Evolutionary conservation across 805 yeast genomes (phyloP).

Genomic region (Teunomyces atbi): DNA sequence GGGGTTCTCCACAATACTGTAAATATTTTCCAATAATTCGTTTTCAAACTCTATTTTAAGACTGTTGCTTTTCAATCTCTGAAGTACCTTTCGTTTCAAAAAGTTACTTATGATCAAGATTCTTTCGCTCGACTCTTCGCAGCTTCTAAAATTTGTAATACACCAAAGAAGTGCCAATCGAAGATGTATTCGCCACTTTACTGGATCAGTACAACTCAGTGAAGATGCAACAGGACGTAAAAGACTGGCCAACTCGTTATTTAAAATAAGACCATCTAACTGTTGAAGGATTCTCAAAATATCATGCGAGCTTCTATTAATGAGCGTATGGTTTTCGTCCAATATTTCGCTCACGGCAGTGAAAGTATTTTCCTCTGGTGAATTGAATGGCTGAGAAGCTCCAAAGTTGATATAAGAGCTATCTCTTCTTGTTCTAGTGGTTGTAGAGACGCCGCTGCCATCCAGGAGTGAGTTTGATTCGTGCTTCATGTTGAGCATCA

Average conservation of each 20-base stretch:
- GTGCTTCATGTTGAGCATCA: constrained; percentile 50
- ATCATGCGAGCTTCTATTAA: constrained; percentile 27
- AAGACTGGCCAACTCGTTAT: constrained; percentile 27
- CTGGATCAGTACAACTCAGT: neutral
- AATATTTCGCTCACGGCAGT: neutral
- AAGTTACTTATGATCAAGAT: constrained; percentile 43
- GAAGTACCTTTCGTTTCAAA: constrained; percentile 40
- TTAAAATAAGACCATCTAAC: constrained; percentile 33
- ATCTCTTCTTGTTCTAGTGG: constrained; percentile 2
- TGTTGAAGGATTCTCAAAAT: constrained; percentile 31
- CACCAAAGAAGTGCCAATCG: constrained; percentile 40
- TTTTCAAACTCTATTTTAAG: constrained; percentile 46
- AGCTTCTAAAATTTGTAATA: constrained; percentile 35
- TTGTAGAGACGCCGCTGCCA: neutral
- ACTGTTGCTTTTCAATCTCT: constrained; percentile 16
- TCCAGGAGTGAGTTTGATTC: neutral
- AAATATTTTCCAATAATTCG: constrained; percentile 41
- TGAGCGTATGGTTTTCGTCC: constrained; percentile 15
- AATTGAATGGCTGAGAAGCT: constrained; percentile 1
- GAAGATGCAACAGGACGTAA: constrained; percentile 19
- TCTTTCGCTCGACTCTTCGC: constrained; percentile 27
- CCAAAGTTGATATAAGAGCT: constrained; percentile 1
- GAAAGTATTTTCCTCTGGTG: constrained; percentile 2
- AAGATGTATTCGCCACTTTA: constrained; percentile 34
- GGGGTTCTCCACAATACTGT: constrained; percentile 23